These are phyloP conservation scores for Agaricus sinodeliciosus DNA, from an alignment of 768 basidiomycete species.

Conservation along the genomic window DNA sequence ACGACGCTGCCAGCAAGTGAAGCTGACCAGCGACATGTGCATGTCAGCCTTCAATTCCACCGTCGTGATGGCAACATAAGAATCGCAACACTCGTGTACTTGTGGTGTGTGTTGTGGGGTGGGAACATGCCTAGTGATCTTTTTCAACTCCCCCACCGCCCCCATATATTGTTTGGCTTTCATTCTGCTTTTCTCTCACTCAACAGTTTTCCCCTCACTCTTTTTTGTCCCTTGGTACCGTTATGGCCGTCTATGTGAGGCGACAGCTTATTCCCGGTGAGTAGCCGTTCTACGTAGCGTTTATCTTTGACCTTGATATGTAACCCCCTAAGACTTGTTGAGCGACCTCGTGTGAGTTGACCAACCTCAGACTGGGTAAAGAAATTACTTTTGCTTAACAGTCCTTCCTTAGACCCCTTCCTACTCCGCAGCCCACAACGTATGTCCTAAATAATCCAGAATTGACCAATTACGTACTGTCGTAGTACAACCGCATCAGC, in stretches of 20 bases:
- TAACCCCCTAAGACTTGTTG: not conserved
- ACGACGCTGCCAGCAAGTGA: too few relatives aligned
- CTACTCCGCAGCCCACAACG: not conserved
- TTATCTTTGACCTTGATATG: not conserved
- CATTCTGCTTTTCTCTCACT: not conserved
- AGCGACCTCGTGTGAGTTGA: not conserved
- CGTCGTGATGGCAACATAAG: conserved; percentile 19
- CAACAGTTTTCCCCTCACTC: conserved; percentile 1
- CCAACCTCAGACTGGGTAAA: not conserved
- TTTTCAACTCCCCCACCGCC: conserved; percentile 3
- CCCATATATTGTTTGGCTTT: too few relatives aligned
- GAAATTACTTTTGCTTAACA: too few relatives aligned
- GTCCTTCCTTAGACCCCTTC: not conserved
- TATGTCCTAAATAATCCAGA: not conserved
- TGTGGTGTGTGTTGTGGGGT: conserved; percentile 13
- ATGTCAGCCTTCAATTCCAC: not conserved
- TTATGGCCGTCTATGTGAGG: conserved; percentile 9
- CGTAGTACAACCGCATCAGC: conserved; percentile 5
- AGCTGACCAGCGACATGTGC: too few relatives aligned
- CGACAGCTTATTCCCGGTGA: conserved; percentile 15
- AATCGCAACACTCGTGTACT: not conserved
- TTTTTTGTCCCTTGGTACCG: conserved; percentile 5
- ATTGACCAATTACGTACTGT: not conserved
- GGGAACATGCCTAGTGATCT: conserved; percentile 10
- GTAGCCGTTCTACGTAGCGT: not conserved